Conservation (phyloP, 139 green algal genomes). For the Picochlorum sp. region DNA sequence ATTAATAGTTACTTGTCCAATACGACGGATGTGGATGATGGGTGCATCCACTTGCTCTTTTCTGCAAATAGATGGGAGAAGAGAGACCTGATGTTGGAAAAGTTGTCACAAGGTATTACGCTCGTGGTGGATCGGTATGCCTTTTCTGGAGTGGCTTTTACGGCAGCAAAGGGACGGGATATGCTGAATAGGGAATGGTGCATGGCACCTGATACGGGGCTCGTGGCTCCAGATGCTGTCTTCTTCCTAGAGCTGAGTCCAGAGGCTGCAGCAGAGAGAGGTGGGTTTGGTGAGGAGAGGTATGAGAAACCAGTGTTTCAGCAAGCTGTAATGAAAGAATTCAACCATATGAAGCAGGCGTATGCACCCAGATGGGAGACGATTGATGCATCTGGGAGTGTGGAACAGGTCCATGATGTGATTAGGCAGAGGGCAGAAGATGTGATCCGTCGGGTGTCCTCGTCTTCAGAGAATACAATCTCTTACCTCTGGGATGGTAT, state of each 20-base stretch:
- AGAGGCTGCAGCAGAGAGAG: constrained; percentile 47
- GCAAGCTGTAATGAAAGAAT: constrained; percentile 28
- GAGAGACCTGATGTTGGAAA: constrained; percentile 43
- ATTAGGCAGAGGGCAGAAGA: constrained; percentile 14
- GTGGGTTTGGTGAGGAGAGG: constrained; percentile 80
- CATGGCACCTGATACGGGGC: constrained; percentile 53
- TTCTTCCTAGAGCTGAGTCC: constrained; percentile 65
- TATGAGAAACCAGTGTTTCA: constrained; percentile 77
- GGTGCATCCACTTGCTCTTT: constrained; percentile 85
- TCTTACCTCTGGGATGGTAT: not conserved
- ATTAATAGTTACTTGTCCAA: constrained; percentile 82
- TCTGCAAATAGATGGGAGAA: constrained; percentile 92
- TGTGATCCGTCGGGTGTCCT: constrained; percentile 1
- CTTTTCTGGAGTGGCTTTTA: constrained; percentile 86
- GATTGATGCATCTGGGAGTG: constrained; percentile 11
- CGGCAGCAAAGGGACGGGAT: constrained; percentile 66
- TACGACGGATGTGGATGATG: constrained; percentile 60
- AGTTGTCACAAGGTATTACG: constrained; percentile 63
- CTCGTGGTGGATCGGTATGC: constrained; percentile 92
- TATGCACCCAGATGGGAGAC: constrained; percentile 2
- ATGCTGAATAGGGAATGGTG: constrained; percentile 69
- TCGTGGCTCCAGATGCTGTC: constrained; percentile 79
- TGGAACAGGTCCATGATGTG: constrained; percentile 23
- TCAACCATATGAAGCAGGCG: constrained; percentile 1
- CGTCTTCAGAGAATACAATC: too few relatives aligned